Base-by-base conservation (phyloP, 2,329 filamentous ascomycete species). In the Metarhizium sp. region DNA sequence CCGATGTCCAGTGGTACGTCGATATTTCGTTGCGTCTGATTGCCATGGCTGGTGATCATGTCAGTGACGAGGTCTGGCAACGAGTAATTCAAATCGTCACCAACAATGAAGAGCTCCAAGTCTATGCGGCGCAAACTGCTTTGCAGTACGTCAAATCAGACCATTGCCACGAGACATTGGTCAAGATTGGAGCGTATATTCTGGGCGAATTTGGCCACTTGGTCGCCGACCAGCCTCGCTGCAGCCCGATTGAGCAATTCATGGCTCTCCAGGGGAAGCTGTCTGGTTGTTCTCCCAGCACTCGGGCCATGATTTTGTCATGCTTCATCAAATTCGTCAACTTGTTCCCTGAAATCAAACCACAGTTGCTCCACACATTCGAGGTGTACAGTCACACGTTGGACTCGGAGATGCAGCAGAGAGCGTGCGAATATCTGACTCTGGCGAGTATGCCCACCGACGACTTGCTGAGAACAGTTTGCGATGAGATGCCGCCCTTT, bases 31-130 rank as follows among this genome's bases (percentile, higher is more conserved):
- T 99, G 61, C 85, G 92, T 55, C 81, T 99, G 53, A 92, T 99
- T 57, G 91, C 92, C 57, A 92, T 97, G 84, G 94, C 95, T 3
- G 94, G 94, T 62, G 94, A 99, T 66, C 94, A 99, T 69, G 92
- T 99, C 62, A 97, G 92, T 71, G 95, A 99, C 60, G 94, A 99
- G 73, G 94, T 99, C 18, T 99, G 94, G 94, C 94, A 99, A 70
- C 86, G 94, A 63, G 92, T 99, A 55, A 96, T 96, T 59, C 94
- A 99, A 70, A 97, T 99, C 63, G 92, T 97, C 57, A 97, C 94
- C 54, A 99, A 99, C 76, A 99, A 99, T 70, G 94, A 99, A 71
- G 92, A 97, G 70, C 79, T 99, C 11, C 94, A 99, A 71, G 87
- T 96, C 0, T 99, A 99, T 68, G 94, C 94, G 1, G 91, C 94